Evolutionary conservation across 2,329 filamentous ascomycete genomes (phyloP).

Genomic region (Pseudogymnoascus sp.): DNA sequence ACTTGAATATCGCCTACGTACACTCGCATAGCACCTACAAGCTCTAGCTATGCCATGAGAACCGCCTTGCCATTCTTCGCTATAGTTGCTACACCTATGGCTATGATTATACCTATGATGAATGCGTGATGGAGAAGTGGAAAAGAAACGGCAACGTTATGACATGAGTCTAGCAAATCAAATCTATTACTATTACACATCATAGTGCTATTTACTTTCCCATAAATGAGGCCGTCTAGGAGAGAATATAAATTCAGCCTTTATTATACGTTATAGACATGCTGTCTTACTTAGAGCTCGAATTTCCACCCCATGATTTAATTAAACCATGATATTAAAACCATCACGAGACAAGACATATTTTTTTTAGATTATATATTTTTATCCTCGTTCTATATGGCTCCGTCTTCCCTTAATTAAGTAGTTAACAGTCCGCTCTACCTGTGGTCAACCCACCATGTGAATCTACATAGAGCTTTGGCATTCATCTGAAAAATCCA

Average conservation of each 20-base stretch:
- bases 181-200: not conserved
- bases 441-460: too few relatives aligned
- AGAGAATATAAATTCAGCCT: too few relatives aligned
- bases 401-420: too few relatives aligned
- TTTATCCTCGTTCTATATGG: too few relatives aligned
- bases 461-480: too few relatives aligned
- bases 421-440: too few relatives aligned
- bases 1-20: not conserved
- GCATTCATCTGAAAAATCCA: too few relatives aligned
- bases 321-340: not conserved
- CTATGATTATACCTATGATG: slow-evolving; percentile 8
- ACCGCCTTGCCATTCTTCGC: slow-evolving; percentile 9
- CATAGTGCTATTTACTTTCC: not conserved
- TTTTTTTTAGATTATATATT: too few relatives aligned
- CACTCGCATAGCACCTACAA: not conserved
- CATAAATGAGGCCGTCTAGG: not conserved
- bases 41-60: slow-evolving; percentile 3
- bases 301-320: too few relatives aligned
- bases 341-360: not conserved
- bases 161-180: not conserved
- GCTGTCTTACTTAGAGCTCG: too few relatives aligned
- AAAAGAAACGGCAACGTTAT: not conserved
- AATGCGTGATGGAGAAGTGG: slow-evolving; percentile 7
- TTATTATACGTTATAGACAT: too few relatives aligned
- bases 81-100: not conserved